These are phyloP conservation scores for Chlorella sorokiniana DNA, from an alignment of 139 green algal species.

Conservation along the genomic window DNA sequence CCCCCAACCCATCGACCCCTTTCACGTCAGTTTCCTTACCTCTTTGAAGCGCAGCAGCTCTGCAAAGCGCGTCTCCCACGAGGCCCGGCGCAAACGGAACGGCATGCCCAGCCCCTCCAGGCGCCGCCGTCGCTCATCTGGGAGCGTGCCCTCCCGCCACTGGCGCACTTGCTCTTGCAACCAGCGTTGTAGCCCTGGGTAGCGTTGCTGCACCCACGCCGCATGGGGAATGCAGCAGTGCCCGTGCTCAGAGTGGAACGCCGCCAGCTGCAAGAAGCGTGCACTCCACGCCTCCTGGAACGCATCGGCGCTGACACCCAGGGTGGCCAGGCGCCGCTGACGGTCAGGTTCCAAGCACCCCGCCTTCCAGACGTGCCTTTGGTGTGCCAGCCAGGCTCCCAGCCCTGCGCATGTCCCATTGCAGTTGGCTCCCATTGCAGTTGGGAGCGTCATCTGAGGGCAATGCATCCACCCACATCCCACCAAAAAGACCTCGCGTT, in stretches of 20 bases:
- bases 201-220: background rate
- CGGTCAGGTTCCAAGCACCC: background rate
- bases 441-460: too few relatives aligned
- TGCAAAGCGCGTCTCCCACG: slow-evolving; percentile 22
- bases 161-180: slow-evolving; percentile 20
- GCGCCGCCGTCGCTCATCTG: slow-evolving; percentile 24
- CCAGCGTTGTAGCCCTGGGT: slow-evolving; percentile 31
- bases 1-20: background rate
- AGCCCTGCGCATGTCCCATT: slow-evolving; percentile 9
- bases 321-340: slow-evolving; percentile 12
- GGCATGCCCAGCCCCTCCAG: slow-evolving; percentile 38
- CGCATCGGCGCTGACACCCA: slow-evolving; percentile 8
- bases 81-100: background rate
- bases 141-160: slow-evolving; percentile 22
- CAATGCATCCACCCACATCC: background rate
- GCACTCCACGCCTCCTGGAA: slow-evolving; percentile 12
- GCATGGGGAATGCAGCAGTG: slow-evolving; percentile 22
- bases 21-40: background rate
- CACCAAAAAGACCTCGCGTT: too few relatives aligned
- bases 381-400: slow-evolving; percentile 23
- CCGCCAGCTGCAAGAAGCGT: slow-evolving; percentile 33
- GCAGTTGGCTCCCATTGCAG: background rate
- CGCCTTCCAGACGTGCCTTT: slow-evolving; percentile 15
- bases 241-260: slow-evolving; percentile 40
- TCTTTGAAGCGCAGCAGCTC: slow-evolving; percentile 20